Evolutionary conservation across 176 grass and related monocot genomes (phyloP).

Genomic region (Eragrostis curvula): DNA sequence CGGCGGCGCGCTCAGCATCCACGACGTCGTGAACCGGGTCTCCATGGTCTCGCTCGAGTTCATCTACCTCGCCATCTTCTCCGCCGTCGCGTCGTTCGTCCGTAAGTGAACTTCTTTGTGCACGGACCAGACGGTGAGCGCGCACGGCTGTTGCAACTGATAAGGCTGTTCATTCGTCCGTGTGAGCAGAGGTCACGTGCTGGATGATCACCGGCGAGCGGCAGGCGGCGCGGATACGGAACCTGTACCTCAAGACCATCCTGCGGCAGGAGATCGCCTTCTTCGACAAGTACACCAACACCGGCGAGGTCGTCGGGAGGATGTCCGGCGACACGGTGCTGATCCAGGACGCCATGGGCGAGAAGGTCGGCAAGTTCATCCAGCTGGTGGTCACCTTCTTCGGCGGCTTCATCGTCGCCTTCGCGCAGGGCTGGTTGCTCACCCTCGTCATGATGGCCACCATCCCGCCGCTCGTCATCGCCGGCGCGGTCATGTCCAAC

Average conservation of each 20-base stretch:
- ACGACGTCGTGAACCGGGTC: constrained; percentile 70
- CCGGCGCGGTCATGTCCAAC: constrained; percentile 89
- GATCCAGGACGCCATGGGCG: constrained; percentile 99
- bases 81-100: constrained; percentile 87
- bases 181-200: constrained; percentile 80
- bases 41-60: constrained; percentile 85
- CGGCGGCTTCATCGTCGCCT: constrained; percentile 89
- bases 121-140: background rate
- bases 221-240: constrained; percentile 90
- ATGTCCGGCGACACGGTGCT: constrained; percentile 98
- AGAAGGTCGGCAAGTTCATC: constrained; percentile 98
- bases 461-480: constrained; percentile 83
- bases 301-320: constrained; percentile 90
- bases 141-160: background rate
- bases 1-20: constrained; percentile 64
- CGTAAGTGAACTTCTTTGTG: constrained; percentile 52
- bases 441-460: constrained; percentile 88
- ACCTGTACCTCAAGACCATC: constrained; percentile 94
- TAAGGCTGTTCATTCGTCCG: background rate
- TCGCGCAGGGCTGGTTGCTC: constrained; percentile 90
- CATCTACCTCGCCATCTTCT: constrained; percentile 77
- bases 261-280: constrained; percentile 97
- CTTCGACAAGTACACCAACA: constrained; percentile 93
- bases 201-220: constrained; percentile 99
- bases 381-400: constrained; percentile 86